These are phyloP conservation scores for Stemphylium vesicarium DNA, from an alignment of 2,329 filamentous ascomycete genomes.

Conservation along the genomic window DNA sequence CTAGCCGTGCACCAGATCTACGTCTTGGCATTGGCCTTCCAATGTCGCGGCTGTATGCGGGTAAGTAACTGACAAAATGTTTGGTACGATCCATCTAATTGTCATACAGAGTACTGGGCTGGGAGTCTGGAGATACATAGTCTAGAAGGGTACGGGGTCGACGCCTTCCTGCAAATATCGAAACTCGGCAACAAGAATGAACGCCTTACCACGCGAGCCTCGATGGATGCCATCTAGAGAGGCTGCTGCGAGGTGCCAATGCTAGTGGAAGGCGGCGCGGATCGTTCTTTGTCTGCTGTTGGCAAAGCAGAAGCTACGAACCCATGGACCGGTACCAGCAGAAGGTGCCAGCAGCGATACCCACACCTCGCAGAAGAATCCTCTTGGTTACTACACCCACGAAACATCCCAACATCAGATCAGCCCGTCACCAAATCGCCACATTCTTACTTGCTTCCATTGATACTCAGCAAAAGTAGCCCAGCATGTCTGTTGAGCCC, in stretches of 20 bases:
- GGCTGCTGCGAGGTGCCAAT: background rate
- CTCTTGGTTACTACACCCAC: too few species aligned
- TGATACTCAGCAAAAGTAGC: background rate
- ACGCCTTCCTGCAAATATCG: constrained; percentile 94
- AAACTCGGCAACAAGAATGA: constrained; percentile 98
- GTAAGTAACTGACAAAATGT: constrained; percentile 15
- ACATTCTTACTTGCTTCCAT: constrained; percentile 16
- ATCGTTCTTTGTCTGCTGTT: background rate
- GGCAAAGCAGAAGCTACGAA: background rate
- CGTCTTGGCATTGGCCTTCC: constrained; percentile 91
- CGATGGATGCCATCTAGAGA: constrained; percentile 58
- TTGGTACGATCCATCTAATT: background rate
- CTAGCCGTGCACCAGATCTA: constrained; percentile 82
- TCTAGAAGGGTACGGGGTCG: constrained; percentile 92
- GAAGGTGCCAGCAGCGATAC: background rate
- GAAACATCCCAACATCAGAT: too few species aligned
- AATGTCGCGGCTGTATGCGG: constrained; percentile 88
- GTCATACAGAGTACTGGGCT: constrained; percentile 81
- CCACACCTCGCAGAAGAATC: background rate
- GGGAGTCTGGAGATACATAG: constrained; percentile 90
- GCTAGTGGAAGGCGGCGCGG: background rate
- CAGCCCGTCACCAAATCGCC: background rate
- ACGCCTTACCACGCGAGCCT: constrained; percentile 70
- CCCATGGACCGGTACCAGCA: background rate
- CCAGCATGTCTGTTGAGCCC: constrained; percentile 4